A percentile compares a stretch with the other conserved stretches of the same genome.
These are phyloP conservation scores for Xylaria longipes DNA, from an alignment of 495 filamentous ascomycete genomes.

Conservation along the genomic window DNA sequence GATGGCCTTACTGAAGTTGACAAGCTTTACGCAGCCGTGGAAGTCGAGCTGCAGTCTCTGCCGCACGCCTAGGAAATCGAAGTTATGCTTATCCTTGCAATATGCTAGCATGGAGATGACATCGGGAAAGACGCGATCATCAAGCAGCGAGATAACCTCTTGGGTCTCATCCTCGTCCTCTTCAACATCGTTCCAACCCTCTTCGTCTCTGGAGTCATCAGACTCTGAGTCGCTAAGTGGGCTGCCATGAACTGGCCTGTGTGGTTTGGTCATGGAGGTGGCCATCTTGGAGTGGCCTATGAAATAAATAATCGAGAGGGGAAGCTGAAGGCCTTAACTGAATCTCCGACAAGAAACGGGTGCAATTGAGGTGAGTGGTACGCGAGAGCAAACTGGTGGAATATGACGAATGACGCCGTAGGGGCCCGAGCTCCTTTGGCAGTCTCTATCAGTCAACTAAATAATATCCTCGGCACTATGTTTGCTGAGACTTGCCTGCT, in stretches of 20 bases:
- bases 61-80: slow-evolving; percentile 73
- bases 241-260: slow-evolving; percentile 11
- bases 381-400: neutral
- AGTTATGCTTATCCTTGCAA: slow-evolving; percentile 71
- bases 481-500: slow-evolving; percentile 11
- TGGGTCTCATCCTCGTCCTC: slow-evolving; percentile 64
- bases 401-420: neutral
- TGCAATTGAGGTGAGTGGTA: slow-evolving; percentile 5
- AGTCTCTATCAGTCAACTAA: neutral
- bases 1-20: slow-evolving; percentile 71
- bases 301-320: slow-evolving; percentile 26
- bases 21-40: slow-evolving; percentile 78
- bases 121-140: slow-evolving; percentile 70
- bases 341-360: slow-evolving; percentile 28
- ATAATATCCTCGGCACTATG: neutral
- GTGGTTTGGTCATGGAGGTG: slow-evolving; percentile 16
- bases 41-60: slow-evolving; percentile 78
- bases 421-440: neutral
- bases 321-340: slow-evolving; percentile 34
- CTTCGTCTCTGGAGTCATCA: slow-evolving; percentile 54
- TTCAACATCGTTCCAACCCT: slow-evolving; percentile 84
- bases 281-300: slow-evolving; percentile 28
- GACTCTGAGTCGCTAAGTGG: slow-evolving; percentile 37
- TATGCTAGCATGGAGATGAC: slow-evolving; percentile 71
- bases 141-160: slow-evolving; percentile 72